A percentile compares a stretch with the other conserved stretches of the same genome.
Conservation (phyloP, 371 early-diverging fungal genomes). For the Syncephalastrum contaminatum region DNA sequence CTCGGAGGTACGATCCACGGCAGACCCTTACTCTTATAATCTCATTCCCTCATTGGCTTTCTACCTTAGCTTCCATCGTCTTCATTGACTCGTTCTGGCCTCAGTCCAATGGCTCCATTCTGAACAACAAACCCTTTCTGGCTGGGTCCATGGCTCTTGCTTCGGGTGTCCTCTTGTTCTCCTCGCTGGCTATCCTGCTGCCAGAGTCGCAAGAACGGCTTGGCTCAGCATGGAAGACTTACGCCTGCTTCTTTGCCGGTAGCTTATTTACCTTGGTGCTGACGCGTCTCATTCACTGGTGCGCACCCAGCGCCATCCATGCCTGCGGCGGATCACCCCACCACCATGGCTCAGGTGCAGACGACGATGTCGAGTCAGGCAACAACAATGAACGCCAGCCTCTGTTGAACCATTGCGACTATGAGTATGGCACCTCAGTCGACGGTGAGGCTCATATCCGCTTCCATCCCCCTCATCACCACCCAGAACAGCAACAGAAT, state of each 20-base stretch:
- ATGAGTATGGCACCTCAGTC: slow-evolving; percentile 24
- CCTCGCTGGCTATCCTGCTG: slow-evolving; percentile 31
- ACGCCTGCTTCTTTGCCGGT: slow-evolving; percentile 33
- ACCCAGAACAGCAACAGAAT: neutral
- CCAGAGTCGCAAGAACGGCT: slow-evolving; percentile 30
- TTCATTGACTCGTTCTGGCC: slow-evolving; percentile 13
- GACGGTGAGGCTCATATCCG: slow-evolving; percentile 35
- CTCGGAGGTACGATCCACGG: slow-evolving; percentile 25
- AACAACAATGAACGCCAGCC: neutral
- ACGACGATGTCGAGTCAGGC: neutral
- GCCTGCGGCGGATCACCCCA: slow-evolving; percentile 30
- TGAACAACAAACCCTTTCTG: slow-evolving; percentile 31
- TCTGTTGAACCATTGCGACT: neutral
- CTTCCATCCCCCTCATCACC: slow-evolving; percentile 23
- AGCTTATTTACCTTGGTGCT: slow-evolving; percentile 30
- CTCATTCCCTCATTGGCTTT: neutral
- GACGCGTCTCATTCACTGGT: slow-evolving; percentile 27
- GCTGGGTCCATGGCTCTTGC: slow-evolving; percentile 37
- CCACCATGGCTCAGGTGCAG: neutral
- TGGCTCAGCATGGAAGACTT: slow-evolving; percentile 15
- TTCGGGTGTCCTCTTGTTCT: slow-evolving; percentile 42
- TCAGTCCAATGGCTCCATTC: slow-evolving; percentile 8
- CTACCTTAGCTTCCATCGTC: slow-evolving; percentile 21
- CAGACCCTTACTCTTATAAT: neutral
- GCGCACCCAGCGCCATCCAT: slow-evolving; percentile 40